Evolutionary conservation across 2,329 filamentous ascomycete species (phyloP), one percentile per base, ranked within the genome.

Genomic region (Zopfia rhizophila): DNA sequence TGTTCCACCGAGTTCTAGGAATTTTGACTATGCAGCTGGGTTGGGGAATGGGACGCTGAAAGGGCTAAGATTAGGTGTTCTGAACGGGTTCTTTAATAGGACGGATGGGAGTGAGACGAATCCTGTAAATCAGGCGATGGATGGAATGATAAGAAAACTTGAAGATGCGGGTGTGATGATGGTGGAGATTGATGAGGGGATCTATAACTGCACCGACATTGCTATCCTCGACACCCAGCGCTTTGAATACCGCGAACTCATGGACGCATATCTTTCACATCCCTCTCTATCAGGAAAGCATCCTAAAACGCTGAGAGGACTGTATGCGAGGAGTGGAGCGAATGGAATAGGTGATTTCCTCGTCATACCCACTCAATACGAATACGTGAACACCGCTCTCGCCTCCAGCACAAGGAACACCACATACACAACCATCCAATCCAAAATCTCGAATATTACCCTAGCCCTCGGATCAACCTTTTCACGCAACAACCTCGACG

Each of bases 41-140:
- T 54, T 83, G 1, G 56, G 63, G 3, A 53, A 53, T 6, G 60
- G 61, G 2, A 55, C 59, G 5, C 56, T 81, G 4, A 53, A 66
- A 45, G 74, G 75, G 3, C 48, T 78, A 12, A 69, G 78, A 3
- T 65, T 84, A 8, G 81, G 81, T 1, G 59, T 83, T 1, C 45
- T 82, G 5, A 72, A 83, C 44, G 79, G 80, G 3, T 85, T 87
- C 63, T 83, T 84, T 70, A 82, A 85, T 49, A 74, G 75, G 29
- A 81, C 78, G 0, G 47, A 55, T 1, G 76, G 73, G 3, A 51
- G 70, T 1, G 85, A 87, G 61, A 84, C 79, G 3, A 77, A 72
- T 0, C 82, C 82, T 0, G 82, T 88, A 12, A 85, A 83, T 53
- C 56, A 71, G 0, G 77, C 75, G 14, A 80, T 86, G 76, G 66